phyloP scores from a whole-genome alignment of 768 basidiomycete species.

The Candolleomyces aberdarensis region DNA sequence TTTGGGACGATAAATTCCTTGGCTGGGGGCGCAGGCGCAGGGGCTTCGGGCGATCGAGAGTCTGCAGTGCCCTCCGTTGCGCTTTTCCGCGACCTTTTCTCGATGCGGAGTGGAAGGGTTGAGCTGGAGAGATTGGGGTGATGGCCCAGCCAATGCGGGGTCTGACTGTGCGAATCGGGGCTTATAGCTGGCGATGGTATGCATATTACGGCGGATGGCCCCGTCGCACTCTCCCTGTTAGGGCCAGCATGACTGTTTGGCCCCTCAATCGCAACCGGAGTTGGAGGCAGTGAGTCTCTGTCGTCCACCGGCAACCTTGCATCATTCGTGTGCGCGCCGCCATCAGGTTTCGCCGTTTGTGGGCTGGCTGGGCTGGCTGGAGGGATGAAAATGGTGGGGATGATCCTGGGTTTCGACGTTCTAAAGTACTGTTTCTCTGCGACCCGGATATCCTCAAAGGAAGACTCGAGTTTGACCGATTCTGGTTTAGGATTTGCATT shows the following conservation, averaged over 20 bases:
- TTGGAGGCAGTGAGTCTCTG: conserved; percentile 4
- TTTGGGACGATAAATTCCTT: conserved; percentile 1
- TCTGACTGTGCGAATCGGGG: background rate
- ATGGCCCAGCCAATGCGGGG: background rate
- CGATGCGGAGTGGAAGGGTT: conserved; percentile 1
- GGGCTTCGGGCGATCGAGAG: background rate
- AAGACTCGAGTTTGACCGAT: conserved; percentile 6
- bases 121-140: conserved; percentile 2
- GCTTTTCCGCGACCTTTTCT: background rate
- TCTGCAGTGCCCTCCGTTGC: background rate
- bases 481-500: conserved; percentile 1
- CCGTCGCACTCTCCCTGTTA: background rate
- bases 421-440: conserved; percentile 6
- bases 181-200: background rate
- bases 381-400: background rate
- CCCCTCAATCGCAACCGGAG: background rate
- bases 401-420: conserved; percentile 7
- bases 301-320: conserved; percentile 7
- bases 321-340: background rate
- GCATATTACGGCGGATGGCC: background rate
- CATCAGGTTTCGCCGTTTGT: background rate
- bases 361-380: background rate
- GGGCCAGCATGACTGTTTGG: background rate
- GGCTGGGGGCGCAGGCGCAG: background rate
- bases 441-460: conserved; percentile 6